Evolutionary conservation across 768 basidiomycete genomes (phyloP).

Genomic region (Collybia mongolica): DNA sequence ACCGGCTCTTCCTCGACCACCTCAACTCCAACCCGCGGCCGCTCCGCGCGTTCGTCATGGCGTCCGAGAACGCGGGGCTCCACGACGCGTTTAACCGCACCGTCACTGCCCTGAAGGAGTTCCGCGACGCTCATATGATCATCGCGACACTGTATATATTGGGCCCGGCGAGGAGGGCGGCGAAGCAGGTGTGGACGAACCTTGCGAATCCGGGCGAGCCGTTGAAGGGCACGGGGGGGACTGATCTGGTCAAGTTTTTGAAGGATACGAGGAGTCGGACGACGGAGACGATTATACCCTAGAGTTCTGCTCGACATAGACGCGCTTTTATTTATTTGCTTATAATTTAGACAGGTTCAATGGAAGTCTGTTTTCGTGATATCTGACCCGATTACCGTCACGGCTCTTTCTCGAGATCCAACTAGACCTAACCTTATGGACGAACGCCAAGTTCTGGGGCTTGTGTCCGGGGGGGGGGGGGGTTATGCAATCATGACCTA

Average conservation of each 20-base stretch:
- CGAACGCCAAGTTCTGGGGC: too few species aligned
- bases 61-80: slow-evolving; percentile 31
- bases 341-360: too few species aligned
- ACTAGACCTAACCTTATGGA: too few species aligned
- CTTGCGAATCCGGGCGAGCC: slow-evolving; percentile 19
- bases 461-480: too few species aligned
- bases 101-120: slow-evolving; percentile 64
- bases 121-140: slow-evolving; percentile 79
- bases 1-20: slow-evolving; percentile 74
- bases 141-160: slow-evolving; percentile 80
- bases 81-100: slow-evolving; percentile 65
- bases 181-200: slow-evolving; percentile 20
- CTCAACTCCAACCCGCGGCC: slow-evolving; percentile 60
- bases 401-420: too few species aligned
- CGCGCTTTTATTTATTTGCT: too few species aligned
- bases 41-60: slow-evolving; percentile 55
- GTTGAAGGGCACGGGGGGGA: slow-evolving; percentile 80
- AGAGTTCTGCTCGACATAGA: not conserved
- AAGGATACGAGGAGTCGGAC: slow-evolving; percentile 76
- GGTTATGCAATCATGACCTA: too few species aligned
- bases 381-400: too few species aligned
- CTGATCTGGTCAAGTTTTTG: slow-evolving; percentile 73
- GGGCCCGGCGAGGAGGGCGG: slow-evolving; percentile 54
- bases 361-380: too few species aligned
- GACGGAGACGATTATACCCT: slow-evolving; percentile 34